Conservation (phyloP, 176 grass and related monocot species). For the Phyllostachys edulis region DNA sequence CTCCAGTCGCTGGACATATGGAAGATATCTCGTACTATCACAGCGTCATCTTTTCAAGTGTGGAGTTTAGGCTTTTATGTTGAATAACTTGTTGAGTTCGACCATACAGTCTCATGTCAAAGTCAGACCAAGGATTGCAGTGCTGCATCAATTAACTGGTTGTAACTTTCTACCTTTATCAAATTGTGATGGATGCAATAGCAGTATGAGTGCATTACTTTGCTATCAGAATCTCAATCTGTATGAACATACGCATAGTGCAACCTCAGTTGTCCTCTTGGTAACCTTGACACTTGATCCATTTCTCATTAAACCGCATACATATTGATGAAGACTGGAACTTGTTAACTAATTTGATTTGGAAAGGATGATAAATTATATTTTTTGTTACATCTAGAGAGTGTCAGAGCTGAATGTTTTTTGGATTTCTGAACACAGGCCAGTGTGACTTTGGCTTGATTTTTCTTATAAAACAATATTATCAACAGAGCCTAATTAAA, state of each 20-base stretch:
- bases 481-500: neutral
- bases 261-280: neutral
- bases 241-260: neutral
- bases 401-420: neutral
- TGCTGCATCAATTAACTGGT: neutral
- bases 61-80: neutral
- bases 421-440: neutral
- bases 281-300: neutral
- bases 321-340: neutral
- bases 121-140: neutral
- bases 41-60: neutral
- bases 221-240: neutral
- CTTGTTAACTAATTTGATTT: neutral
- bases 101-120: neutral
- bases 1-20: neutral
- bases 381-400: neutral
- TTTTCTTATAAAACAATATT: neutral
- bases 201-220: neutral
- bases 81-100: neutral
- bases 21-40: neutral
- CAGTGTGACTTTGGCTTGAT: neutral
- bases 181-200: neutral
- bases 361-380: neutral
- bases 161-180: neutral
- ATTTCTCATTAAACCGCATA: neutral